phyloP scores from a whole-genome alignment of 2,329 filamentous ascomycete genomes.

The Nectriaceae sp. region DNA sequence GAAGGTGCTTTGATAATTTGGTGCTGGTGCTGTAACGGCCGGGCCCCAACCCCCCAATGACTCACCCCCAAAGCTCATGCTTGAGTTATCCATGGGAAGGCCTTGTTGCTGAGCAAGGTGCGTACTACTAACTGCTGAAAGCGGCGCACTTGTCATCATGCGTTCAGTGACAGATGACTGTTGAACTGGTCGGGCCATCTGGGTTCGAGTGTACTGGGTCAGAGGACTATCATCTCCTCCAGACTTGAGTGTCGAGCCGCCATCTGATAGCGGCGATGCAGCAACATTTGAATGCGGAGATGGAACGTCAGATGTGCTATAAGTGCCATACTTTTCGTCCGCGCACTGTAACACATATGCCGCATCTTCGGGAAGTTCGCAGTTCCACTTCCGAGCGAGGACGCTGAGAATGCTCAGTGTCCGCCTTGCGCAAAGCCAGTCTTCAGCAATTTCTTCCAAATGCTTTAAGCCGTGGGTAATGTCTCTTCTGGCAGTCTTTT shows the following conservation, averaged over 20 bases:
- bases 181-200: conserved; percentile 23
- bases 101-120: conserved; percentile 17
- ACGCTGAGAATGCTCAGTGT: conserved; percentile 85
- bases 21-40: conserved; percentile 18
- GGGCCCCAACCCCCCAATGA: conserved; percentile 29
- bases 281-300: conserved; percentile 48
- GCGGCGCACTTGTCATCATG: conserved; percentile 16
- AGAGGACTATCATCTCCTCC: conserved; percentile 37
- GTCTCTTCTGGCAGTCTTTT: conserved; percentile 87
- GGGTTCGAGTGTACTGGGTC: conserved; percentile 34
- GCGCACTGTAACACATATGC: conserved; percentile 73
- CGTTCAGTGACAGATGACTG: conserved; percentile 13
- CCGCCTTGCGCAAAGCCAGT: conserved; percentile 87
- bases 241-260: conserved; percentile 20
- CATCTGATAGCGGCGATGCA: conserved; percentile 33
- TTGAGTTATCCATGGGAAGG: conserved; percentile 21
- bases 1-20: conserved; percentile 23
- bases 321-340: conserved; percentile 77
- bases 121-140: conserved; percentile 5
- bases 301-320: conserved; percentile 61
- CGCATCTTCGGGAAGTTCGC: conserved; percentile 84
- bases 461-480: conserved; percentile 89
- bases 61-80: conserved; percentile 23
- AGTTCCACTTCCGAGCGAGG: conserved; percentile 84
- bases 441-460: conserved; percentile 92